Conservation (phyloP, 2,329 filamentous ascomycete species). For the Tolypocladium endophyticum region DNA sequence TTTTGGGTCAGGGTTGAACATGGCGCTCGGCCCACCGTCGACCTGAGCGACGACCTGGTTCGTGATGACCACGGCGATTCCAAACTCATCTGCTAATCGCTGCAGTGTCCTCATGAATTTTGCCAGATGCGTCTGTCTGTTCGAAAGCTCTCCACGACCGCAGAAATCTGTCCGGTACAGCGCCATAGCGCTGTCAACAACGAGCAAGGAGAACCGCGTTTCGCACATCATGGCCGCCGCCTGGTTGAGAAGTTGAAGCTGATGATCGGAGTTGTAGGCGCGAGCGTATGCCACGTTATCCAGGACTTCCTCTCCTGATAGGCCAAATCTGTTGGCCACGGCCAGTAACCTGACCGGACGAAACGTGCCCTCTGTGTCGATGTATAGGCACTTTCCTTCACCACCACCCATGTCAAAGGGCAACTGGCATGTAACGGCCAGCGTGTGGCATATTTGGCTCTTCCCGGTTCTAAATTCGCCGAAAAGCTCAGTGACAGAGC, state of each 20-base stretch:
- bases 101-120: conserved; percentile 83
- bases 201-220: conserved; percentile 87
- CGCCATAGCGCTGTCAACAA: conserved; percentile 92
- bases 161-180: conserved; percentile 95
- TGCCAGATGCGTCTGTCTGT: conserved; percentile 76
- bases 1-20: conserved; percentile 99
- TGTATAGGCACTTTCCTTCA: conserved; percentile 96
- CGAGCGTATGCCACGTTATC: conserved; percentile 98
- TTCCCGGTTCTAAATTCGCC: conserved; percentile 97
- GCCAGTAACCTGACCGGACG: conserved; percentile 82
- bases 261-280: conserved; percentile 97
- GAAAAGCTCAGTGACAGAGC: conserved; percentile 95
- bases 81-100: conserved; percentile 71
- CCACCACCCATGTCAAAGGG: conserved; percentile 99
- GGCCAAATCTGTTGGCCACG: conserved; percentile 86
- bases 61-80: conserved; percentile 95
- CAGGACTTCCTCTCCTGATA: conserved; percentile 92
- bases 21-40: conserved; percentile 86
- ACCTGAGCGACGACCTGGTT: conserved; percentile 99
- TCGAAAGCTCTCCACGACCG: conserved; percentile 93
- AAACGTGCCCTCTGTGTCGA: conserved; percentile 97
- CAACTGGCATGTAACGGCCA: conserved; percentile 96
- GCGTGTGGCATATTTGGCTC: conserved; percentile 94
- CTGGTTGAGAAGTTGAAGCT: conserved; percentile 88
- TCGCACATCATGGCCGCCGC: conserved; percentile 99